phyloP scores from a whole-genome alignment of 106 monocot genomes.

The Platanthera zijinensis region DNA sequence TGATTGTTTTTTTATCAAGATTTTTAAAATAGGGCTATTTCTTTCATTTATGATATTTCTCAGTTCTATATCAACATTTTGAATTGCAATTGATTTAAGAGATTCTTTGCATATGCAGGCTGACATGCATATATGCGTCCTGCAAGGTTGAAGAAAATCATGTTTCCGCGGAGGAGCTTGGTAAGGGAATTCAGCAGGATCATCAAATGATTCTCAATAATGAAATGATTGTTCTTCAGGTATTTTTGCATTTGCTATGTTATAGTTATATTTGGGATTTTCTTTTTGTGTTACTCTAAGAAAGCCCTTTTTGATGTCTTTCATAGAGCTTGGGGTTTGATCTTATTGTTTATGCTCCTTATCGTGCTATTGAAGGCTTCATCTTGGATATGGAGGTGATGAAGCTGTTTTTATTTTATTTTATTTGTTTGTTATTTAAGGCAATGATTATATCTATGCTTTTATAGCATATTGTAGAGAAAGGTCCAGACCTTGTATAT shows the following conservation, averaged over 20 bases:
- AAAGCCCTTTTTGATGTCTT: background rate
- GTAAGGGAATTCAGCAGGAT: slow-evolving; percentile 95
- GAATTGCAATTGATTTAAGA: slow-evolving; percentile 4
- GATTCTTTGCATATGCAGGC: slow-evolving; percentile 36
- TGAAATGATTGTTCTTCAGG: slow-evolving; percentile 92
- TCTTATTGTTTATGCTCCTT: slow-evolving; percentile 94
- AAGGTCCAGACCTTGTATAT: too few species aligned
- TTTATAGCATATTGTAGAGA: background rate
- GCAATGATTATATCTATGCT: background rate
- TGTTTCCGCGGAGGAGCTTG: slow-evolving; percentile 96
- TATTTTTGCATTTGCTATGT: slow-evolving; percentile 1
- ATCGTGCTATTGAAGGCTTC: slow-evolving; percentile 85
- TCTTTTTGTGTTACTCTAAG: slow-evolving; percentile 1
- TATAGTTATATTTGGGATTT: background rate
- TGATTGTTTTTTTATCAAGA: background rate
- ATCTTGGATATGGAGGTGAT: slow-evolving; percentile 70
- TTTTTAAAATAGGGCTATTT: background rate
- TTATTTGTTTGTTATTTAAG: background rate
- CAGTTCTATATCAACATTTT: background rate
- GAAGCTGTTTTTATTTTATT: background rate
- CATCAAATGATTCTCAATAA: slow-evolving; percentile 92
- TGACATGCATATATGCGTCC: slow-evolving; percentile 91
- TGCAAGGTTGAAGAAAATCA: slow-evolving; percentile 99
- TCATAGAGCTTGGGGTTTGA: slow-evolving; percentile 81
- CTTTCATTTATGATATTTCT: slow-evolving; percentile 2